Base-by-base conservation (phyloP, 2,329 filamentous ascomycete genomes). In the Colletotrichum cuscutae region DNA sequence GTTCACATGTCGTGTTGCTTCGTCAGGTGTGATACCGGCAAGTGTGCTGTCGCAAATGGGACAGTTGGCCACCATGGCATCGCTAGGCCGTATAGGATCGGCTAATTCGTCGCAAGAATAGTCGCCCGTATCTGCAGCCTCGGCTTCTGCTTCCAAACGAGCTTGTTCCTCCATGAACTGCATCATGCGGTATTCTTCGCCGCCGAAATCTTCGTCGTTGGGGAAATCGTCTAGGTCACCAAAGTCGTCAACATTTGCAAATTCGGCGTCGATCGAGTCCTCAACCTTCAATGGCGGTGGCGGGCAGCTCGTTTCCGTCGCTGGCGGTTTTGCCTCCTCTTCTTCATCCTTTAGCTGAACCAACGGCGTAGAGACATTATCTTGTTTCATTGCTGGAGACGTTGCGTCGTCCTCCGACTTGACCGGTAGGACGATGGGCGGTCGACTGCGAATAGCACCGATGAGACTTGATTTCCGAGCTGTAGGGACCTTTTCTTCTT, bases 1-100 rank as follows among this genome's bases (percentile, higher is more conserved):
- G 80, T 99, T 99, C 76, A 99, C 97, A 81, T 99, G 97, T 2
- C 92, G 84, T 7, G 93, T 93, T 11, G 92, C 93, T 77, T 96
- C 90, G 79, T 95, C 90, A 72, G 83, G 79, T 68, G 85, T 89
- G 13, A 92, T 80, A 0, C 90, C 91, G 19, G 81, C 83, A 42
- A 98, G 85, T 75, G 83, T 90, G 1, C 86, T 85, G 76, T 89
- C 89, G 81, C 97, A 98, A 32, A 98, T 91, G 1, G 96, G 96
- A 80, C 95, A 98, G 54, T 81, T 83, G 66, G 81, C 81, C 11
- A 81, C 77, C 76, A 82, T 82, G 22, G 77, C 77, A 24, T 79
- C 78, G 32, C 79, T 77, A 2, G 67, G 76, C 69, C 76, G 76
- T n/a, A 80, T 68, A 5, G 75, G 76, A n/a, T 81, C 81, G 8